phyloP scores from a whole-genome alignment of 2,329 filamentous ascomycete species.

The Juglanconis sp. region DNA sequence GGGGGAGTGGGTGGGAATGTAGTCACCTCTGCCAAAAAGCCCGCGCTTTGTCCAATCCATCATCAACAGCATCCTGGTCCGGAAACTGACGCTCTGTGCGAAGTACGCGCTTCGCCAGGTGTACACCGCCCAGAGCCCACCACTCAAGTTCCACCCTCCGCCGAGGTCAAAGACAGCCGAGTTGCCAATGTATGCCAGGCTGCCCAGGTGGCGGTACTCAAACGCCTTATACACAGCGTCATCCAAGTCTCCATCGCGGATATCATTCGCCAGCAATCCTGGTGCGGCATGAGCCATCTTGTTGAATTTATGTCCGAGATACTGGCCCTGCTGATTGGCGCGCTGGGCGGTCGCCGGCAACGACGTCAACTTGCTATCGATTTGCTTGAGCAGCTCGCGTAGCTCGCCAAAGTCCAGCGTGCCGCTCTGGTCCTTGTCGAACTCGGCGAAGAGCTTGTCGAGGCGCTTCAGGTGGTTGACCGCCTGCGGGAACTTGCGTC shows the following conservation, averaged over 20 bases:
- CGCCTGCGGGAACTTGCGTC: slow-evolving; percentile 87
- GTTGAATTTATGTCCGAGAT: slow-evolving; percentile 91
- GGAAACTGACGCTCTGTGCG: slow-evolving; percentile 90
- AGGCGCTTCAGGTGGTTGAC: slow-evolving; percentile 81
- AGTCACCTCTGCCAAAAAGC: slow-evolving; percentile 88
- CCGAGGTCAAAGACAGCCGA: slow-evolving; percentile 90
- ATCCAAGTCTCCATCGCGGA: slow-evolving; percentile 86
- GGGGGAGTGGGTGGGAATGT: slow-evolving; percentile 7
- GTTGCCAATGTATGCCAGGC: slow-evolving; percentile 92
- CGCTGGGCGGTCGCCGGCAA: slow-evolving; percentile 93
- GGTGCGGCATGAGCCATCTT: slow-evolving; percentile 77
- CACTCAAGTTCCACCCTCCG: slow-evolving; percentile 71
- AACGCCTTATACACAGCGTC: slow-evolving; percentile 92
- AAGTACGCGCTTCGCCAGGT: slow-evolving; percentile 97
- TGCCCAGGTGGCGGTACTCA: slow-evolving; percentile 88
- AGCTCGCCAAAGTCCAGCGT: slow-evolving; percentile 94
- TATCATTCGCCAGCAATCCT: slow-evolving; percentile 73
- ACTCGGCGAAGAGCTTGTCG: slow-evolving; percentile 85
- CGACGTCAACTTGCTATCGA: slow-evolving; percentile 91
- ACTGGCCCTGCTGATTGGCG: slow-evolving; percentile 91
- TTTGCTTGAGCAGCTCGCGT: slow-evolving; percentile 81
- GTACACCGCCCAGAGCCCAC: slow-evolving; percentile 89
- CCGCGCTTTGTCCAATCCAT: slow-evolving; percentile 99
- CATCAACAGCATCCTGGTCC: slow-evolving; percentile 82
- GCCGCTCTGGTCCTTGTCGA: slow-evolving; percentile 89